Percentiles rank a stretch among this genome's conserved stretches.
Conservation (phyloP, 768 basidiomycete genomes). For the Coprinopsis sp. region DNA sequence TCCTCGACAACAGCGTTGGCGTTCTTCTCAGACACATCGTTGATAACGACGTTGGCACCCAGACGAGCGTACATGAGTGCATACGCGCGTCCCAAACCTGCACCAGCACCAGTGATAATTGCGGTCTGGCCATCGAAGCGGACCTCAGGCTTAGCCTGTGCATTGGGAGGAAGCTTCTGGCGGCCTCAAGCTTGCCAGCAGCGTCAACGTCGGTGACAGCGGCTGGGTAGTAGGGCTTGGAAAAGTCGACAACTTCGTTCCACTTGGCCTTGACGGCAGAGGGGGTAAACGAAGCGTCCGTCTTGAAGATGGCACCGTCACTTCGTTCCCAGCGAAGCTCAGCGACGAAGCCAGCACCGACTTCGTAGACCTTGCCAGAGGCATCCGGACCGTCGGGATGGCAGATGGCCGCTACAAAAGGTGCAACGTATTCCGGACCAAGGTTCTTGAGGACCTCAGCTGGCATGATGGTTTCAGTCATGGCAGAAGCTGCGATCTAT, state of each 20-base stretch:
- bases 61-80: conserved; percentile 87
- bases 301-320: conserved; percentile 83
- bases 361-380: conserved; percentile 81
- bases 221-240: conserved; percentile 71
- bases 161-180: conserved; percentile 62
- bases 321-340: conserved; percentile 94
- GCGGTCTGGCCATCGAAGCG: conserved; percentile 88
- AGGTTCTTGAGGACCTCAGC: conserved; percentile 89
- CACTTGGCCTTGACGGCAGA: conserved; percentile 90
- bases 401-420: conserved; percentile 83
- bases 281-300: conserved; percentile 87
- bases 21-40: conserved; percentile 86
- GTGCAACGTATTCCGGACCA: conserved; percentile 88
- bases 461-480: conserved; percentile 96
- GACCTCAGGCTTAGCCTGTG: conserved; percentile 63
- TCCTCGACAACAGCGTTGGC: conserved; percentile 86
- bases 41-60: conserved; percentile 96
- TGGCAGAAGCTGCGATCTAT: conserved; percentile 90
- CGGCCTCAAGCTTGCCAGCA: conserved; percentile 54
- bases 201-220: conserved; percentile 59
- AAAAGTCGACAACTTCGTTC: conserved; percentile 78
- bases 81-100: conserved; percentile 89
- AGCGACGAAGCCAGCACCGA: conserved; percentile 88
- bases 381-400: conserved; percentile 82
- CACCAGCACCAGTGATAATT: conserved; percentile 92